Evolutionary conservation across 139 green algal species (phyloP).

Genomic region (Chlamydomonas schloesseri): DNA sequence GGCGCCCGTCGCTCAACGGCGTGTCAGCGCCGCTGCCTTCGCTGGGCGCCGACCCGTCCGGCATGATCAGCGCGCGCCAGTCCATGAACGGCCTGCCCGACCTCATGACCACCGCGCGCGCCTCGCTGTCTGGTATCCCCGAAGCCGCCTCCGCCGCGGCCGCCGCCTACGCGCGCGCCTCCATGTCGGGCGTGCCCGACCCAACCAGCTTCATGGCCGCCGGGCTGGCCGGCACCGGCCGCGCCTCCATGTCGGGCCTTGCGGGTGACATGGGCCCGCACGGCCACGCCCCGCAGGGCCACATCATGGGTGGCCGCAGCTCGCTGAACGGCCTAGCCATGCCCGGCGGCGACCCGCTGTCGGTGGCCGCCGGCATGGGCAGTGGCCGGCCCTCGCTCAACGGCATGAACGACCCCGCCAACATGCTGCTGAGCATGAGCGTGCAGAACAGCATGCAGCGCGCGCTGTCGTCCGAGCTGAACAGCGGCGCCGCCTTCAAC

Average conservation of each 20-base stretch:
- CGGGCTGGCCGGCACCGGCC: neutral
- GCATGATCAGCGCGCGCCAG: neutral
- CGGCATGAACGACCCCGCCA: neutral
- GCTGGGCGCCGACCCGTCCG: neutral
- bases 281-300: neutral
- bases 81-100: constrained; percentile 15
- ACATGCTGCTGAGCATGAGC: constrained; percentile 34
- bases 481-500: neutral
- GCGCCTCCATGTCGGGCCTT: constrained; percentile 4
- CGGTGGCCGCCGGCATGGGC: neutral
- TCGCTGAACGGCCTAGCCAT: constrained; percentile 18
- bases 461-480: neutral
- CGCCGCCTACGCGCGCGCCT: neutral
- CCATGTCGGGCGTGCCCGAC: constrained; percentile 14
- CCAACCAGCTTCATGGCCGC: neutral
- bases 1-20: constrained; percentile 8
- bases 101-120: neutral
- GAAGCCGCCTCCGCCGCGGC: too few relatives aligned
- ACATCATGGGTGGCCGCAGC: neutral
- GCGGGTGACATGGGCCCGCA: neutral
- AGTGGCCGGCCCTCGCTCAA: neutral
- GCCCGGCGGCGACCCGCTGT: neutral
- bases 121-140: neutral
- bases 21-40: neutral
- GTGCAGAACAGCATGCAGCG: constrained; percentile 21